These are phyloP conservation scores for Malassezia equina DNA, from an alignment of 1,284 basidiomycete genomes.

Conservation along the genomic window DNA sequence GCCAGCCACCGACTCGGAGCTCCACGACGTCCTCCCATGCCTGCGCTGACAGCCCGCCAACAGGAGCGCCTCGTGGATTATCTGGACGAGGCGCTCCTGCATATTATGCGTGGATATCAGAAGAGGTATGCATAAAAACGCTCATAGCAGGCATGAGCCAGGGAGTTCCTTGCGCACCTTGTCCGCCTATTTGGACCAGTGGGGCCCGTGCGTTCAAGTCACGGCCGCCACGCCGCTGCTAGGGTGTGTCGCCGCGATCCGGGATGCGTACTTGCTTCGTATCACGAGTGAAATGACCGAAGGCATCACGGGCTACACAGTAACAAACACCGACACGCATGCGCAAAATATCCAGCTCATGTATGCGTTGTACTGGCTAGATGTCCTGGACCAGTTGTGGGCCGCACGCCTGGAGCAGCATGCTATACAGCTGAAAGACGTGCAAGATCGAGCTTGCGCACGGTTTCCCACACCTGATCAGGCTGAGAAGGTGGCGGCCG, in stretches of 20 bases:
- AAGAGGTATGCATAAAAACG: conserved; percentile 19
- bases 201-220: conserved; percentile 23
- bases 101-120: conserved; percentile 25
- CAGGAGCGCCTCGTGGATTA: conserved; percentile 29
- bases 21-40: neutral
- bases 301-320: conserved; percentile 29
- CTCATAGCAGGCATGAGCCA: conserved; percentile 16
- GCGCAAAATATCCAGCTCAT: conserved; percentile 20
- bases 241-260: conserved; percentile 20
- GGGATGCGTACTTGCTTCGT: conserved; percentile 32
- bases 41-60: conserved; percentile 23
- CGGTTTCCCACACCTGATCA: conserved; percentile 2
- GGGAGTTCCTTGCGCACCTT: conserved; percentile 21
- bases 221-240: conserved; percentile 28
- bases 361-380: conserved; percentile 22
- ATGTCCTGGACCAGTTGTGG: conserved; percentile 38
- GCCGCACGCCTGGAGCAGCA: conserved; percentile 26
- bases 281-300: conserved; percentile 33
- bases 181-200: conserved; percentile 21
- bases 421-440: conserved; percentile 17
- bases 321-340: neutral
- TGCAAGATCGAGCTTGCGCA: neutral
- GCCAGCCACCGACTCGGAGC: neutral
- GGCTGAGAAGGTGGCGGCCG: neutral
- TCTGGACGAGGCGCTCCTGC: conserved; percentile 26